Base-by-base conservation (phyloP, 192 early-diverging fungal species). In the Gryganskiella cystojenkinii region DNA sequence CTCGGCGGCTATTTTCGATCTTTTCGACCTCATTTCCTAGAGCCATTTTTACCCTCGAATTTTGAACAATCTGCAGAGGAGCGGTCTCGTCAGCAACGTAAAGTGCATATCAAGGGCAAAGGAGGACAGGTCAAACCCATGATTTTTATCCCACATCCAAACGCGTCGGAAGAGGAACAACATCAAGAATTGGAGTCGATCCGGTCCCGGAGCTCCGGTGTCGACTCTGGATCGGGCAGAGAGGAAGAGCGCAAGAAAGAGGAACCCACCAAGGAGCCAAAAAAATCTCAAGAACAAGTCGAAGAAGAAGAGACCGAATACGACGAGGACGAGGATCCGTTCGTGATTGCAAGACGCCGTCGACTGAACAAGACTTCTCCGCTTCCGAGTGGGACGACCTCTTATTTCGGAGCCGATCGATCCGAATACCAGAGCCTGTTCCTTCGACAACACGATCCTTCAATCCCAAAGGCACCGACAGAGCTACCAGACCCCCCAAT, bases 1-100 rank as follows among this genome's bases (percentile, higher is more conserved):
- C 78, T 82, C 24, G 75, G 83, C 25, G 85, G 83, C 0, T 84
- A 84, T 37, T 88, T 86, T 68, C 67, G 64, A n/a, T 59, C 81
- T 7, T 83, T 86, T 47, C 75, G 74, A 30, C 74, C 74, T 15
- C 66, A 57, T 14, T 52, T 69, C 24, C 31, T 78, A 42, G 74
- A 78, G 13, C 74, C 74, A 8, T 78, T 78, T 20, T 25, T 78
- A 17, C 74, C 74, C 40, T 14, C 60, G 15, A 44, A 64, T 44
- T 68, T 78, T 37, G 64, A 75, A 51, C 33, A 22, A 30, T 6
- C 24, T 2, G 56, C 44, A 4, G 61, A 30, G 15, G 47, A 49
- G 35, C 43, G 47, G 25, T 34, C 57, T 13, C 46, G 58, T 19
- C 62, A 61, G 25, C 61, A 65, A 25, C 19, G 28, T 3, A 68